Conservation (phyloP, 108 stramenopile species). For the Asterionellopsis glacialis region DNA sequence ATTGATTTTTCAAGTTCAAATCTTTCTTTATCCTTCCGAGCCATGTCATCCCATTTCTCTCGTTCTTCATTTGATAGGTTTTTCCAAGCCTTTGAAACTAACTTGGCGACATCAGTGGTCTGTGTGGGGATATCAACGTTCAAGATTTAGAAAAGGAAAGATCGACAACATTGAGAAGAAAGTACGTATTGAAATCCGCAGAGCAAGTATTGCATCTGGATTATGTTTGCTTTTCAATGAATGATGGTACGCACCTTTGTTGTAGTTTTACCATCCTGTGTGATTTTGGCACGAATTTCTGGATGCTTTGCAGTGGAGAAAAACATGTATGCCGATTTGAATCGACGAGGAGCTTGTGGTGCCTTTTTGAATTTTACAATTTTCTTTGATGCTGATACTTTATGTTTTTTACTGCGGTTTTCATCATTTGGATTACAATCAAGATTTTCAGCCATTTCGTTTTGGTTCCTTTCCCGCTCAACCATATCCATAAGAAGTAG, state of each 20-base stretch:
- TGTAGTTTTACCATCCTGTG: conserved; percentile 11
- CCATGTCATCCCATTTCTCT: conserved; percentile 24
- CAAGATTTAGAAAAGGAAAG: too few species aligned
- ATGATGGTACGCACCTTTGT: too few species aligned
- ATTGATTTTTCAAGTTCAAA: conserved; percentile 32
- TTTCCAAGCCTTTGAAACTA: conserved; percentile 33
- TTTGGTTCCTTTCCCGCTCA: too few species aligned
- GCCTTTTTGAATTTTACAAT: conserved; percentile 32
- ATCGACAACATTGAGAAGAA: too few species aligned
- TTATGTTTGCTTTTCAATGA: too few species aligned
- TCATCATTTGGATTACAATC: too few species aligned
- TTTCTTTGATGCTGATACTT: too few species aligned
- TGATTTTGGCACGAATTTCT: conserved; percentile 25
- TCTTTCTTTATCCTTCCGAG: conserved; percentile 34
- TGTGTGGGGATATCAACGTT: conserved; percentile 3
- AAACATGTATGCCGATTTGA: conserved; percentile 43
- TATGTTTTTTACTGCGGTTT: too few species aligned
- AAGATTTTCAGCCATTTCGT: too few species aligned
- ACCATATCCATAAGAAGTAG: too few species aligned
- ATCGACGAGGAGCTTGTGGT: conserved; percentile 41
- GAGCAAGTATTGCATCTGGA: too few species aligned
- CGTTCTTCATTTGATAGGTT: conserved; percentile 12
- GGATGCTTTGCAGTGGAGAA: conserved; percentile 35
- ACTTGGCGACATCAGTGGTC: conserved; percentile 35
- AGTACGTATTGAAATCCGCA: too few species aligned